A percentile compares a stretch with the other conserved stretches of the same genome.
phyloP scores from a whole-genome alignment of 345 rosid species.

The Schrenkiella parvula region DNA sequence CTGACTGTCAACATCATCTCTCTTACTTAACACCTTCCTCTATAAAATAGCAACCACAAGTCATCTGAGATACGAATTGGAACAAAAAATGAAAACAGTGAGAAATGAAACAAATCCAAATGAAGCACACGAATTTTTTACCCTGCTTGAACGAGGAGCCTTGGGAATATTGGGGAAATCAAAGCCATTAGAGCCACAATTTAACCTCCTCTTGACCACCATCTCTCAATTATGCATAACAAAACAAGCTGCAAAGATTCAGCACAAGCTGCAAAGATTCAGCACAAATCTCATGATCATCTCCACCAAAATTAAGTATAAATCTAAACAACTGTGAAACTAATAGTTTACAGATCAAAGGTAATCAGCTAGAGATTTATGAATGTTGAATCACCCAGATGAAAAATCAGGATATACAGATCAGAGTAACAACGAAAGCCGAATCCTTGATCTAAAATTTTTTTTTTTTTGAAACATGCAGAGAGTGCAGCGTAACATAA shows the following conservation, averaged over 20 bases:
- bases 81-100: not conserved
- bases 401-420: not conserved
- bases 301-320: slow-evolving; percentile 22
- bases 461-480: not conserved
- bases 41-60: slow-evolving; percentile 32
- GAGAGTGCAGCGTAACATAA: not conserved
- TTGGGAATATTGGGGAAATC: slow-evolving; percentile 57
- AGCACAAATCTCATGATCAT: slow-evolving; percentile 31
- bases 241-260: slow-evolving; percentile 33
- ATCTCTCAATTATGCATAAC: slow-evolving; percentile 51
- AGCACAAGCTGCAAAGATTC: slow-evolving; percentile 22
- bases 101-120: slow-evolving; percentile 8
- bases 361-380: not conserved
- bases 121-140: slow-evolving; percentile 25
- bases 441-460: slow-evolving; percentile 6
- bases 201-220: slow-evolving; percentile 74
- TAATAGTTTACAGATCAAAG: not conserved
- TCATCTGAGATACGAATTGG: slow-evolving; percentile 21
- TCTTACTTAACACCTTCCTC: slow-evolving; percentile 49
- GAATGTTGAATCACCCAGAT: slow-evolving; percentile 2
- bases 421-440: slow-evolving; percentile 24
- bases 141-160: slow-evolving; percentile 88
- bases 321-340: not conserved
- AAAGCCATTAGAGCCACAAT: slow-evolving; percentile 52
- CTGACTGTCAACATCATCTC: slow-evolving; percentile 42